These are phyloP conservation scores for Naganishia albida DNA, from an alignment of 1,284 basidiomycete genomes.

Conservation along the genomic window DNA sequence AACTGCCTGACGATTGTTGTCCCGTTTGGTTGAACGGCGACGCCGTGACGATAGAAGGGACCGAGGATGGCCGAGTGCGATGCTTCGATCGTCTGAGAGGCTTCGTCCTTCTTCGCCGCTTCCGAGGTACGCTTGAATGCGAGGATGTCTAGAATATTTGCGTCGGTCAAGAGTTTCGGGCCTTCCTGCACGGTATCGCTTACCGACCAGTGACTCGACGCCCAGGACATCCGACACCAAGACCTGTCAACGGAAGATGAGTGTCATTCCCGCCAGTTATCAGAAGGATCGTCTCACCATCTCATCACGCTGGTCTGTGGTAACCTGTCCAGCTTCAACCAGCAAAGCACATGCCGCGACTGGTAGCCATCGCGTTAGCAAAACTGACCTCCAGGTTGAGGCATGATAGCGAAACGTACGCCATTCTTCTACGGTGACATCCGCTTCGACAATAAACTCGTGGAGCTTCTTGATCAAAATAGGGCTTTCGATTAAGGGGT, in stretches of 20 bases:
- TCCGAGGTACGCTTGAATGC: constrained; percentile 20
- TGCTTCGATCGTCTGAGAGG: constrained; percentile 28
- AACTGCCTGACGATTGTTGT: constrained; percentile 43
- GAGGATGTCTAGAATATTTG: constrained; percentile 36
- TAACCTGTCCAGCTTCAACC: constrained; percentile 50
- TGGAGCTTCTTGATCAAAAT: constrained; percentile 51
- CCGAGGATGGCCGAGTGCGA: constrained; percentile 51
- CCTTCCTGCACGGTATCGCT: background rate
- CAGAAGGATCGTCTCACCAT: constrained; percentile 31
- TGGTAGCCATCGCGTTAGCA: background rate
- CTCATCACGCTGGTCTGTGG: constrained; percentile 51
- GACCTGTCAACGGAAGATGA: constrained; percentile 32
- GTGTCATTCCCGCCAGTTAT: background rate
- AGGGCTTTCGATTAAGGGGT: constrained; percentile 32
- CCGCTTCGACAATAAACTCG: constrained; percentile 48
- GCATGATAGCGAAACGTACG: constrained; percentile 7
- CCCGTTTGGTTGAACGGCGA: constrained; percentile 46
- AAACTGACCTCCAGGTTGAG: background rate
- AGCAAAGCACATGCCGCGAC: constrained; percentile 49
- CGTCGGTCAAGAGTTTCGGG: background rate
- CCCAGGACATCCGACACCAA: constrained; percentile 53
- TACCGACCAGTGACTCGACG: constrained; percentile 48
- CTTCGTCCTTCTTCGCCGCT: constrained; percentile 28
- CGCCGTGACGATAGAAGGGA: constrained; percentile 48
- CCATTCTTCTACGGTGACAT: constrained; percentile 52